phyloP scores from a whole-genome alignment of 2,329 filamentous ascomycete species.

The Ilyonectria mors-panacis region DNA sequence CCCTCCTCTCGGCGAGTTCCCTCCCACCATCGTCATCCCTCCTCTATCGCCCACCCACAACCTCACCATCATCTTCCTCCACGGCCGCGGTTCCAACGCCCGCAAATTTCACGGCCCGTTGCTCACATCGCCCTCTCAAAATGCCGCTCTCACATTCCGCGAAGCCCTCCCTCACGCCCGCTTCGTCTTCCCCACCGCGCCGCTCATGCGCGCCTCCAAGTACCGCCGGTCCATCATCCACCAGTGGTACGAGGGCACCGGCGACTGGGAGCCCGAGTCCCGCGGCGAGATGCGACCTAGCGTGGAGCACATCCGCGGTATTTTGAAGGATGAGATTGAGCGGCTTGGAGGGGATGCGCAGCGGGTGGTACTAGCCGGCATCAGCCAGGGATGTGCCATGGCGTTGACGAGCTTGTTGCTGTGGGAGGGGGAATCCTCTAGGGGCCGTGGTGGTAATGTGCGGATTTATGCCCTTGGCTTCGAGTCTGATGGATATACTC shows the following conservation, averaged over 20 bases:
- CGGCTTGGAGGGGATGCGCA: slow-evolving; percentile 52
- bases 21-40: slow-evolving; percentile 37
- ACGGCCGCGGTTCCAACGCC: slow-evolving; percentile 63
- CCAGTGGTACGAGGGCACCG: slow-evolving; percentile 56
- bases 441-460: slow-evolving; percentile 61
- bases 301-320: slow-evolving; percentile 54
- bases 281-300: slow-evolving; percentile 59
- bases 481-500: slow-evolving; percentile 45
- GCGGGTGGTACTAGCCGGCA: slow-evolving; percentile 63
- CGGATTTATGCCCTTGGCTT: slow-evolving; percentile 61
- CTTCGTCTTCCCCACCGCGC: slow-evolving; percentile 67
- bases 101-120: slow-evolving; percentile 58
- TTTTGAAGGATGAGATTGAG: slow-evolving; percentile 56
- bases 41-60: slow-evolving; percentile 52
- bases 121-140: slow-evolving; percentile 48
- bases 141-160: slow-evolving; percentile 43
- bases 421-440: slow-evolving; percentile 58
- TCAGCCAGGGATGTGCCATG: slow-evolving; percentile 70
- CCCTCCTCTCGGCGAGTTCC: slow-evolving; percentile 43
- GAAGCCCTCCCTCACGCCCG: slow-evolving; percentile 59
- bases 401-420: slow-evolving; percentile 59
- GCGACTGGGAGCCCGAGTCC: slow-evolving; percentile 53
- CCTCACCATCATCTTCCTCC: slow-evolving; percentile 64
- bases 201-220: slow-evolving; percentile 51
- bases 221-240: slow-evolving; percentile 52